These are phyloP conservation scores for Neurospora tetrasperma DNA, from an alignment of 495 filamentous ascomycete species.

Conservation along the genomic window DNA sequence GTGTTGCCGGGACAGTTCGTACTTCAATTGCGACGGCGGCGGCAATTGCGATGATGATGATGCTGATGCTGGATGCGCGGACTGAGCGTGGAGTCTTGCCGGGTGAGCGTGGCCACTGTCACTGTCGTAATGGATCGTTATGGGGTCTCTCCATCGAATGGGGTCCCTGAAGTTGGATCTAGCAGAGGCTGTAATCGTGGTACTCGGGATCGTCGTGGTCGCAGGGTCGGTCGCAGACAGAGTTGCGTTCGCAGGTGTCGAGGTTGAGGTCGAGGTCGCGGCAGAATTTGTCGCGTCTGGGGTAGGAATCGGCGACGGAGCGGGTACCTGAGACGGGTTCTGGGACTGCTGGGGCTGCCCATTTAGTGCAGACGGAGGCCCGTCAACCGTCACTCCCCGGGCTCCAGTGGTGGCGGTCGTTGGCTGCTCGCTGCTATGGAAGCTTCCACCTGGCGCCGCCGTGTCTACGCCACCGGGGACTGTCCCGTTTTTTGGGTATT, in stretches of 20 bases:
- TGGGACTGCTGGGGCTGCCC: not conserved
- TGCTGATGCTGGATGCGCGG: not conserved
- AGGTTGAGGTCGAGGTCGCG: not conserved
- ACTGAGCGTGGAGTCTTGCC: slow-evolving; percentile 5
- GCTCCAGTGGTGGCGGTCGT: not conserved
- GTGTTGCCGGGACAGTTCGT: slow-evolving; percentile 2
- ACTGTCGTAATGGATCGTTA: slow-evolving; percentile 14
- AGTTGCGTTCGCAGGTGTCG: not conserved
- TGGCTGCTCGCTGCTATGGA: not conserved
- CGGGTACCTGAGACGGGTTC: not conserved
- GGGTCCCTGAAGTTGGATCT: not conserved
- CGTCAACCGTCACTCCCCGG: not conserved
- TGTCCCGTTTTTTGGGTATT: not conserved
- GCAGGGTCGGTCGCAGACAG: not conserved
- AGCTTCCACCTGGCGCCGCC: not conserved
- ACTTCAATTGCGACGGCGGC: slow-evolving; percentile 1
- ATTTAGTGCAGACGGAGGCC: not conserved
- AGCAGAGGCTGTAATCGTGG: not conserved
- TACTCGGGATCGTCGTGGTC: not conserved
- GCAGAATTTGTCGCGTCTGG: not conserved
- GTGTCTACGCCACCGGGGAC: not conserved
- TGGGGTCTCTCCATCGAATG: slow-evolving; percentile 15
- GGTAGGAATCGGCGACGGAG: not conserved
- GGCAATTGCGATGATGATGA: not conserved
- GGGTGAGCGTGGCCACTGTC: slow-evolving; percentile 10